Conservation (phyloP, 306 rosid species). For the Cucurbita maxima region DNA sequence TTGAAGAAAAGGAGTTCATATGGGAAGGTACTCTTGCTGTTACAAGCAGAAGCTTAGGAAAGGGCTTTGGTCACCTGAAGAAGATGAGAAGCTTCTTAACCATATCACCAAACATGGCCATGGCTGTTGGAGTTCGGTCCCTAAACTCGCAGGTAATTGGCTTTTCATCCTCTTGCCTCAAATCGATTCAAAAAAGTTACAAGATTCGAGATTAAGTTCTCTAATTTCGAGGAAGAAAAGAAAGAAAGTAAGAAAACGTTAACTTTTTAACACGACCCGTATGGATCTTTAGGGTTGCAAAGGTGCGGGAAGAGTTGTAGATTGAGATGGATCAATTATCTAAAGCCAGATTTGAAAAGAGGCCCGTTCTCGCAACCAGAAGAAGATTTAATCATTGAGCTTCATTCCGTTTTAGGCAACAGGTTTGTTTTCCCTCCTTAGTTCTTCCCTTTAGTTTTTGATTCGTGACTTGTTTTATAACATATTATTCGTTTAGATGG, state of each 20-base stretch:
- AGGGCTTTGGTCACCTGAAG: slow-evolving; percentile 98
- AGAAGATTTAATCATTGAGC: slow-evolving; percentile 68
- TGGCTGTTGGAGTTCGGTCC: slow-evolving; percentile 99
- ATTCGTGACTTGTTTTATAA: neutral
- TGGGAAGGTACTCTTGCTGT: slow-evolving; percentile 98
- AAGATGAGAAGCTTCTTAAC: slow-evolving; percentile 84
- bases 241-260: neutral
- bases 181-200: too few relatives aligned
- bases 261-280: neutral
- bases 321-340: slow-evolving; percentile 86
- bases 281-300: slow-evolving; percentile 44
- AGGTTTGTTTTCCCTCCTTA: neutral
- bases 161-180: neutral
- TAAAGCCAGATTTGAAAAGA: slow-evolving; percentile 91
- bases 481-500: slow-evolving; percentile 31
- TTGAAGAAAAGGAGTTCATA: neutral
- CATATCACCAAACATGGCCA: slow-evolving; percentile 83
- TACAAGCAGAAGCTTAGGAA: slow-evolving; percentile 94
- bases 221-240: too few relatives aligned
- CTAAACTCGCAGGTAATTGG: slow-evolving; percentile 62
- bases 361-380: slow-evolving; percentile 86
- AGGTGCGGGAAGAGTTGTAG: slow-evolving; percentile 97
- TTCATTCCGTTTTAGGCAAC: slow-evolving; percentile 48
- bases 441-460: neutral
- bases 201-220: too few relatives aligned